A percentile compares a stretch with the other conserved stretches of the same genome.
Conservation (phyloP, 2,329 filamentous ascomycete genomes). For the Plenodomus tracheiphilus region DNA sequence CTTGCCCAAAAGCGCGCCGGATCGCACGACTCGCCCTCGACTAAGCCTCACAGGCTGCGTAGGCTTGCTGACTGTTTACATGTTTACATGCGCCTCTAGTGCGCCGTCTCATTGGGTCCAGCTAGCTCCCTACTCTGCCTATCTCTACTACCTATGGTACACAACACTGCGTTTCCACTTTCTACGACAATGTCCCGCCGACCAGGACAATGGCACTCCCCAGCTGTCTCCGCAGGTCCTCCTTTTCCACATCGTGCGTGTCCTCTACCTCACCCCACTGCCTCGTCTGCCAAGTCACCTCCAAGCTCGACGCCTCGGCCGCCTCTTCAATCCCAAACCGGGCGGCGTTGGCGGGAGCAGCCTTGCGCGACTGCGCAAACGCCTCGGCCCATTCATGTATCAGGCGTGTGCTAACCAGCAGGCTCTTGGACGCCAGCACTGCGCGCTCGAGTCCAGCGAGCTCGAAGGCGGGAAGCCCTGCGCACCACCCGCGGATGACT, state of each 20-base stretch:
- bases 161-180: no score
- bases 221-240: slow-evolving; percentile 84
- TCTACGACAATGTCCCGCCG: slow-evolving; percentile 36
- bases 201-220: slow-evolving; percentile 85
- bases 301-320: slow-evolving; percentile 73
- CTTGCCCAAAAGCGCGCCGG: background rate
- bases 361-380: slow-evolving; percentile 57
- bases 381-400: slow-evolving; percentile 87
- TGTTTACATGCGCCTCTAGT: background rate
- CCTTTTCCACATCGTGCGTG: slow-evolving; percentile 93
- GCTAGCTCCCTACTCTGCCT: slow-evolving; percentile 9
- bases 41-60: background rate
- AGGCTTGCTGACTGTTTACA: background rate
- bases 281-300: slow-evolving; percentile 86
- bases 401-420: slow-evolving; percentile 76
- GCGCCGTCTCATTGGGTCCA: background rate
- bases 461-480: slow-evolving; percentile 73
- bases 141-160: slow-evolving; percentile 5
- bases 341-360: slow-evolving; percentile 33
- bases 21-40: no score
- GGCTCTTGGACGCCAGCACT: slow-evolving; percentile 81
- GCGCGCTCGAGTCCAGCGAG: slow-evolving; percentile 84
- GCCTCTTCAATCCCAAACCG: slow-evolving; percentile 83
- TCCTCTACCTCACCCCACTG: slow-evolving; percentile 98
- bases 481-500: slow-evolving; percentile 77